Conservation (phyloP, 345 rosid species). For the Euphorbia lathyris region DNA sequence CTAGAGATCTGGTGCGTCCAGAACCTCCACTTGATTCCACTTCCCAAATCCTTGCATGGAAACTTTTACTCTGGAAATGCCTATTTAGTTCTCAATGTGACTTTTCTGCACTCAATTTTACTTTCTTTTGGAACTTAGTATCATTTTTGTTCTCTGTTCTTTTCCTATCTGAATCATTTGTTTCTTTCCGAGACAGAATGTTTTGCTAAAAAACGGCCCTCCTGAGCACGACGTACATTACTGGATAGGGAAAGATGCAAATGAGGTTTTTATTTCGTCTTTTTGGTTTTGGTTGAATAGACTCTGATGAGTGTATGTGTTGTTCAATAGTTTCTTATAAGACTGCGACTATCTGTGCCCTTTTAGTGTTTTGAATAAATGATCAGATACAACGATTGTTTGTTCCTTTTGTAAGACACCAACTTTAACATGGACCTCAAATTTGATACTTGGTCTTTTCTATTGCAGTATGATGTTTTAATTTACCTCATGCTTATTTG, state of each 20-base stretch:
- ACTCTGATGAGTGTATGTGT: not conserved
- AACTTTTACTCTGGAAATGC: conserved; percentile 73
- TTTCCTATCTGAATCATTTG: not conserved
- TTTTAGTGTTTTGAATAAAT: not conserved
- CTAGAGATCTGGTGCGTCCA: conserved; percentile 78
- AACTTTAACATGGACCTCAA: not conserved
- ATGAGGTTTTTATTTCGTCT: conserved; percentile 37
- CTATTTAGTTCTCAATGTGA: conserved; percentile 61
- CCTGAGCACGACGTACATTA: conserved; percentile 69
- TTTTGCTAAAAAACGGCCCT: conserved; percentile 46
- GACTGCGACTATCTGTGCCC: not conserved
- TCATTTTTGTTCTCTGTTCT: not conserved
- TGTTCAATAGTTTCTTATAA: not conserved
- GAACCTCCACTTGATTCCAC: conserved; percentile 43
- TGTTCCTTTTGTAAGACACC: not conserved
- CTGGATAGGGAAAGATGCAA: conserved; percentile 75
- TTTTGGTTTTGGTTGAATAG: not conserved
- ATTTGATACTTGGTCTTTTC: conserved; percentile 3
- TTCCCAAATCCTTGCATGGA: conserved; percentile 59
- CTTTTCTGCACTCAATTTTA: conserved; percentile 5
- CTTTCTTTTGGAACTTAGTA: not conserved
- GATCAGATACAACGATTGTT: not conserved
- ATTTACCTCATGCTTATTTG: conserved; percentile 22
- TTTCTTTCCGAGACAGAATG: conserved; percentile 44
- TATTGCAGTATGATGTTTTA: conserved; percentile 13